phyloP scores from a whole-genome alignment of 345 rosid species.

The Camelina laxa region DNA sequence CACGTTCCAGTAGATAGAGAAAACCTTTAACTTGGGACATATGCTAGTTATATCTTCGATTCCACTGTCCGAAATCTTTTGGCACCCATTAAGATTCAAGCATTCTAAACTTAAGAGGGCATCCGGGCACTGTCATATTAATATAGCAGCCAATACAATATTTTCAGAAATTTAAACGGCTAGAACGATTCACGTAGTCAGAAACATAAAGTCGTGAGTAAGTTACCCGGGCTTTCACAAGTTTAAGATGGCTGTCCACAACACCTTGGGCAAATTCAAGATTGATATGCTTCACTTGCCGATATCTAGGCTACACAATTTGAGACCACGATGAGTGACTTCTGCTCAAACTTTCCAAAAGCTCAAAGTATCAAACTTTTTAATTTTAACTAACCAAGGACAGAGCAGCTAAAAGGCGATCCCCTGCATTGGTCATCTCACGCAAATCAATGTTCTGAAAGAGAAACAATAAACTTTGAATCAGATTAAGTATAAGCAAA shows the following conservation, averaged over 20 bases:
- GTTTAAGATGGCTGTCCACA: constrained; percentile 72
- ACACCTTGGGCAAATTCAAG: constrained; percentile 89
- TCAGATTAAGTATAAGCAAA: constrained; percentile 8
- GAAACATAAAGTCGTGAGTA: neutral
- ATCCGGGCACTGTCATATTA: constrained; percentile 52
- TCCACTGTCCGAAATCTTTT: constrained; percentile 89
- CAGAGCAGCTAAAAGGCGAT: constrained; percentile 71
- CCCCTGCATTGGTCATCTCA: constrained; percentile 78
- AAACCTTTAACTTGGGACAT: constrained; percentile 69
- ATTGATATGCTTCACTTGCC: constrained; percentile 64
- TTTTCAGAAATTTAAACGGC: neutral
- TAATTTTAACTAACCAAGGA: constrained; percentile 58
- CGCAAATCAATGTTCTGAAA: constrained; percentile 73
- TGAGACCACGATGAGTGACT: constrained; percentile 19
- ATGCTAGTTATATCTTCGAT: constrained; percentile 65
- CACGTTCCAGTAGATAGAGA: constrained; percentile 93
- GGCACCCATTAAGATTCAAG: constrained; percentile 91
- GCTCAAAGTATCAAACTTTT: constrained; percentile 20
- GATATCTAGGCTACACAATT: constrained; percentile 70
- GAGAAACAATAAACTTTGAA: constrained; percentile 36
- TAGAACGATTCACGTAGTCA: neutral
- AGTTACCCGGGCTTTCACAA: constrained; percentile 58
- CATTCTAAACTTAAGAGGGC: constrained; percentile 69
- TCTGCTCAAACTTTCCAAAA: constrained; percentile 1
- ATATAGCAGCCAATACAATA: constrained; percentile 19